phyloP scores from a whole-genome alignment of 2,329 filamentous ascomycete species.

The Didymella pinodella region DNA sequence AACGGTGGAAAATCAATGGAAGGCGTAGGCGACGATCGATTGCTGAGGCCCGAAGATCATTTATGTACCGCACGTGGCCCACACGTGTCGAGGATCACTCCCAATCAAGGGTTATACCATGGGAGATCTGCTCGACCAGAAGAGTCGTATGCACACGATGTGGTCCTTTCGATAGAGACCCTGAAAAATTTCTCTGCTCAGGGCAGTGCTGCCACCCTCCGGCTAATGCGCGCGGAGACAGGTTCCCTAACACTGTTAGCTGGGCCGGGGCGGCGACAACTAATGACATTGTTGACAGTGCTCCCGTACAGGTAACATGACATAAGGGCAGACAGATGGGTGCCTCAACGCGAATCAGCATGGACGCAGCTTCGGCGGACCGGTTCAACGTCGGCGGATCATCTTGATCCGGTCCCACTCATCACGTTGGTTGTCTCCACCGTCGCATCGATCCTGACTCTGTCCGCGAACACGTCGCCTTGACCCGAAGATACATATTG shows the following conservation, averaged over 20 bases:
- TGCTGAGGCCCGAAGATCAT: constrained; percentile 7
- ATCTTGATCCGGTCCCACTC: background rate
- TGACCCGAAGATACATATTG: background rate
- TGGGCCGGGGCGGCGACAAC: constrained; percentile 1
- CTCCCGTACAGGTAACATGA: constrained; percentile 14
- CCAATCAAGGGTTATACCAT: constrained; percentile 3
- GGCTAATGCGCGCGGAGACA: constrained; percentile 4
- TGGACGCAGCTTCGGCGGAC: background rate
- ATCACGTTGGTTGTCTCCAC: constrained; percentile 3
- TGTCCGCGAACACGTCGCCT: background rate
- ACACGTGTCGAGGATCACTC: constrained; percentile 9
- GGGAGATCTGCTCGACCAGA: constrained; percentile 15
- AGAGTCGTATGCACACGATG: constrained; percentile 6
- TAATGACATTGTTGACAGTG: constrained; percentile 8
- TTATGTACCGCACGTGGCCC: constrained; percentile 15
- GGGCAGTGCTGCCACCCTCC: constrained; percentile 1
- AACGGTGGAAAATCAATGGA: background rate
- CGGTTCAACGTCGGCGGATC: constrained; percentile 12
- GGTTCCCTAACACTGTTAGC: background rate
- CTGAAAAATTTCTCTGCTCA: constrained; percentile 19
- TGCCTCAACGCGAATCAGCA: background rate
- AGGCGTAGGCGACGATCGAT: constrained; percentile 9
- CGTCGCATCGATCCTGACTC: background rate
- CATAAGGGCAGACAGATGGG: constrained; percentile 3
- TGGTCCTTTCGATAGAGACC: constrained; percentile 11